Percentiles rank a stretch among this genome's conserved stretches.
phyloP scores from a whole-genome alignment of 2,329 filamentous ascomycete genomes.

The Chaetomium sp. region DNA sequence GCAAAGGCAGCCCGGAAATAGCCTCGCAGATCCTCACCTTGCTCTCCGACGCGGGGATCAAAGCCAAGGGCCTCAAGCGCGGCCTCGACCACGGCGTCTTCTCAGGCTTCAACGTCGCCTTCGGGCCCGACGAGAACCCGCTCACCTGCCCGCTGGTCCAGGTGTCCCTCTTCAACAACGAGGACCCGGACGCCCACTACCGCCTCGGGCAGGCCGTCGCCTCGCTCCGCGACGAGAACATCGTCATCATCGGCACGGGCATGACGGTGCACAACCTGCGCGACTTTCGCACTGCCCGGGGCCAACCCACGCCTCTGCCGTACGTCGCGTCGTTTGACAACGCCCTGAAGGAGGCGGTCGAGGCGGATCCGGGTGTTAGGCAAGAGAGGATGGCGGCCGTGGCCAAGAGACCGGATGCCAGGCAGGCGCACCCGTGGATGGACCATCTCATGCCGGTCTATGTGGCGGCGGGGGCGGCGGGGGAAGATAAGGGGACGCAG shows the following conservation, averaged over 20 bases:
- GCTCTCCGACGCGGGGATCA: conserved; percentile 60
- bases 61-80: conserved; percentile 59
- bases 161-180: conserved; percentile 66
- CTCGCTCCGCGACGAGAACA: conserved; percentile 65
- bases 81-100: conserved; percentile 78
- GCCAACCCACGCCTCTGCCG: conserved; percentile 51
- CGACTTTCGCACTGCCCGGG: conserved; percentile 53
- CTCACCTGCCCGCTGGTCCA: conserved; percentile 70
- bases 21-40: conserved; percentile 59
- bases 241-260: conserved; percentile 70
- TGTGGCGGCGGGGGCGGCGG: conserved; percentile 50
- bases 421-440: conserved; percentile 52
- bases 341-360: conserved; percentile 66
- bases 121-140: conserved; percentile 63
- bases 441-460: conserved; percentile 55
- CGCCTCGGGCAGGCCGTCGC: conserved; percentile 66
- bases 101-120: conserved; percentile 66
- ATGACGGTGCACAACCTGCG: conserved; percentile 75
- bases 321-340: conserved; percentile 67
- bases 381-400: conserved; percentile 46
- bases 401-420: conserved; percentile 48
- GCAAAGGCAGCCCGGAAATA: conserved; percentile 61
- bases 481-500: conserved; percentile 46
- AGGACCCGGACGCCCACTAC: conserved; percentile 68
- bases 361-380: conserved; percentile 43